Conservation (phyloP, 1,284 basidiomycete genomes). For the Gomphus bonarii region DNA sequence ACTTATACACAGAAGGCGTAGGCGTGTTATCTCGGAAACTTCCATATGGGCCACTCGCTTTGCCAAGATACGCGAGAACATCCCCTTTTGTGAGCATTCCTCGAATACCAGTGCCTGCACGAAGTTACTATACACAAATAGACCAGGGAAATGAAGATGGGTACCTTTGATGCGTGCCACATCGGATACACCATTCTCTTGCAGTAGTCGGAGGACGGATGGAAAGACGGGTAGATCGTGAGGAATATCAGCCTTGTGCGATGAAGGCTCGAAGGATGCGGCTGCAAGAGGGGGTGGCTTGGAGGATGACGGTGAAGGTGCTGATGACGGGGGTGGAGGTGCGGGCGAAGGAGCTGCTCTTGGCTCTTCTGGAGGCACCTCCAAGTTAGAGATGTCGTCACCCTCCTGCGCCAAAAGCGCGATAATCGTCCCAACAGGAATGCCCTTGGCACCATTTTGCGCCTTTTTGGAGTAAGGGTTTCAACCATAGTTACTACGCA, state of each 20-base stretch:
- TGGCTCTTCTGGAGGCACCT: slow-evolving; percentile 53
- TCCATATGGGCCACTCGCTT: slow-evolving; percentile 68
- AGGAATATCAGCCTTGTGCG: slow-evolving; percentile 24
- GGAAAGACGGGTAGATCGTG: slow-evolving; percentile 64
- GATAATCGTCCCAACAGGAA: slow-evolving; percentile 83
- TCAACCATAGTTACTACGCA: slow-evolving; percentile 1
- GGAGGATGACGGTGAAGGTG: slow-evolving; percentile 18
- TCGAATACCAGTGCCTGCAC: slow-evolving; percentile 60
- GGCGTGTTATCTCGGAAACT: slow-evolving; percentile 40
- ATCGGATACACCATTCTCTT: slow-evolving; percentile 46
- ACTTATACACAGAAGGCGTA: slow-evolving; percentile 7
- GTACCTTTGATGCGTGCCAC: slow-evolving; percentile 45
- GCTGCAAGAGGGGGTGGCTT: slow-evolving; percentile 17
- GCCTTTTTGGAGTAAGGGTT: slow-evolving; percentile 36
- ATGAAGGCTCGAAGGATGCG: slow-evolving; percentile 19
- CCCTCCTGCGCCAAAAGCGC: slow-evolving; percentile 95
- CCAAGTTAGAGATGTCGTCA: slow-evolving; percentile 83
- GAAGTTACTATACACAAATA: not conserved
- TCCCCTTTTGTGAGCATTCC: slow-evolving; percentile 92
- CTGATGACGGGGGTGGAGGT: slow-evolving; percentile 16
- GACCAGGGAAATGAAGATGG: not conserved
- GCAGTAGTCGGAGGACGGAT: slow-evolving; percentile 62
- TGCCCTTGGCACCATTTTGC: slow-evolving; percentile 74
- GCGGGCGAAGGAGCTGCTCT: slow-evolving; percentile 4
- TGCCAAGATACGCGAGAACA: slow-evolving; percentile 71